Evolutionary conservation across 139 green algal species (phyloP).

Genomic region (Helicosporidium sp.): DNA sequence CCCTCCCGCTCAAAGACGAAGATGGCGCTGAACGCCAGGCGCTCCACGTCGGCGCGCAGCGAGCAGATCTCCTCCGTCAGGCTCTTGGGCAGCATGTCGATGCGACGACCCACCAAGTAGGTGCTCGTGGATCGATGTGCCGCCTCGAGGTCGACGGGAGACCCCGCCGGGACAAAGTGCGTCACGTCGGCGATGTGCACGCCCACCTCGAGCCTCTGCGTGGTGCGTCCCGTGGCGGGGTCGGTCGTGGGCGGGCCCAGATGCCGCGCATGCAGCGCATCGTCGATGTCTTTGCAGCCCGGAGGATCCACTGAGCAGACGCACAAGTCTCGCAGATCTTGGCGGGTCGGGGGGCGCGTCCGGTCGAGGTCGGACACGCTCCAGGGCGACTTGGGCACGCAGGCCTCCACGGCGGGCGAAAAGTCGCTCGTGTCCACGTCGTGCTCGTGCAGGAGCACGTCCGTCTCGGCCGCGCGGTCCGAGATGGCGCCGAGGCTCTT

Average conservation of each 20-base stretch:
- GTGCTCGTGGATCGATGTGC: conserved; percentile 35
- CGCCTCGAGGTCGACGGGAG: conserved; percentile 65
- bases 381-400: conserved; percentile 84
- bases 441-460: conserved; percentile 65
- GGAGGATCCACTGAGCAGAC: conserved; percentile 67
- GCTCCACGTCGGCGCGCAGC: conserved; percentile 47
- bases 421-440: conserved; percentile 75
- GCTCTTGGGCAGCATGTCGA: conserved; percentile 83
- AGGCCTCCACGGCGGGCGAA: conserved; percentile 72
- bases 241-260: conserved; percentile 20
- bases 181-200: conserved; percentile 91
- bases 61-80: conserved; percentile 88
- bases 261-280: conserved; percentile 56
- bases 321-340: conserved; percentile 43
- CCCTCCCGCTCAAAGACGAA: conserved; percentile 50
- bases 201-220: conserved; percentile 36
- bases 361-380: conserved; percentile 27
- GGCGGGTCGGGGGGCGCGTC: conserved; percentile 22
- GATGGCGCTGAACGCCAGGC: conserved; percentile 75
- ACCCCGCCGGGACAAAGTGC: conserved; percentile 54
- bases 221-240: no score
- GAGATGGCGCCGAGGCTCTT: conserved; percentile 59
- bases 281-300: conserved; percentile 80
- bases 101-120: conserved; percentile 70
- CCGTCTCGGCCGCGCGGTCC: conserved; percentile 63